Evolutionary conservation across 2,329 filamentous ascomycete species (phyloP).

Genomic region (Oidium heveae): DNA sequence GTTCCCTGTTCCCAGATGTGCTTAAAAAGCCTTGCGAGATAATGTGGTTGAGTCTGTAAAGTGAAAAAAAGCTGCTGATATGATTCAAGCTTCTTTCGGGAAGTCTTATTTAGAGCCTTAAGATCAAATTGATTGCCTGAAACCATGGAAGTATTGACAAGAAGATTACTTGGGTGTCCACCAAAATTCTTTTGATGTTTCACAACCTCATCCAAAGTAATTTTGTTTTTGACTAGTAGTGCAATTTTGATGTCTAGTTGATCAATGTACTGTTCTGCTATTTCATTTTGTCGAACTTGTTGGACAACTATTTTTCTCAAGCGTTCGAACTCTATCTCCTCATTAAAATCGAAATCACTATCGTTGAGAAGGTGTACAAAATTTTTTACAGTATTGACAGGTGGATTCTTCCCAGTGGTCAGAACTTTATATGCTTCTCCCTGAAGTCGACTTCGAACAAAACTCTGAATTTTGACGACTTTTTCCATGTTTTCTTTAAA

Average conservation of each 20-base stretch:
- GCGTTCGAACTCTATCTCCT: slow-evolving; percentile 90
- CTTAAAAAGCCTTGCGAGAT: slow-evolving; percentile 71
- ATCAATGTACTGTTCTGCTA: slow-evolving; percentile 92
- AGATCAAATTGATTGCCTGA: slow-evolving; percentile 86
- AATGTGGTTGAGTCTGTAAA: slow-evolving; percentile 86
- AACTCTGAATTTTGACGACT: slow-evolving; percentile 95
- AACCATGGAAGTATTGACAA: slow-evolving; percentile 70
- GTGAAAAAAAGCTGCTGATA: slow-evolving; percentile 98
- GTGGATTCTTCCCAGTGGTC: slow-evolving; percentile 86
- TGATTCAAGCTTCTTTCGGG: slow-evolving; percentile 77
- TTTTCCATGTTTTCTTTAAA: slow-evolving; percentile 97
- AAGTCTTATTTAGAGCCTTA: slow-evolving; percentile 92
- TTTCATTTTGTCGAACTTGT: slow-evolving; percentile 88
- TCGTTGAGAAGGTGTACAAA: slow-evolving; percentile 96
- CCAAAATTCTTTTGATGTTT: slow-evolving; percentile 93
- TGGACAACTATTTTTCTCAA: slow-evolving; percentile 90
- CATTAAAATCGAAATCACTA: slow-evolving; percentile 96
- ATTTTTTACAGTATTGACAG: slow-evolving; percentile 88
- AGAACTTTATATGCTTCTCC: slow-evolving; percentile 95
- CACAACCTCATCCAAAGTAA: slow-evolving; percentile 90
- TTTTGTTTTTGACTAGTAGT: slow-evolving; percentile 96
- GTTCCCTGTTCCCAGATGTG: slow-evolving; percentile 61
- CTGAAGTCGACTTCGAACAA: slow-evolving; percentile 81
- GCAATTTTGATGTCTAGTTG: slow-evolving; percentile 98
- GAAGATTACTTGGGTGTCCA: slow-evolving; percentile 58